phyloP scores from a whole-genome alignment of 1,284 basidiomycete species.

The Cryptococcus jaspeensis region DNA sequence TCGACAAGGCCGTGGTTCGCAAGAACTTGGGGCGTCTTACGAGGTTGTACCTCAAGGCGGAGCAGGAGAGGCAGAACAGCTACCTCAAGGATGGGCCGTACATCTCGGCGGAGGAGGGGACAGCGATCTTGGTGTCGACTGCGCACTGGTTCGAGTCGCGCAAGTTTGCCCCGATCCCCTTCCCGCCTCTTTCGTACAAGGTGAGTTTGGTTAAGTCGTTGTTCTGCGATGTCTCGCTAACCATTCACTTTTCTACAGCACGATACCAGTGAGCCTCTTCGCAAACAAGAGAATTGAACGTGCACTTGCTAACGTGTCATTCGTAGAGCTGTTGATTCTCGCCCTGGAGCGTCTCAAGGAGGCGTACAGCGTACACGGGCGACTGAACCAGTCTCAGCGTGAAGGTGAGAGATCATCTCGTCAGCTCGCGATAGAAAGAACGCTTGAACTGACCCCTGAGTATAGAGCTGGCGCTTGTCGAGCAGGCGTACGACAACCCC shows the following conservation, averaged over 20 bases:
- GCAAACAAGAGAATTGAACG: no score
- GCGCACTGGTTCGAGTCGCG: conserved; percentile 96
- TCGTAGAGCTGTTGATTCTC: conserved; percentile 76
- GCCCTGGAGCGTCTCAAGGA: conserved; percentile 96
- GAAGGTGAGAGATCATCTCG: conserved; percentile 53
- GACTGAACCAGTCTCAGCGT: conserved; percentile 92
- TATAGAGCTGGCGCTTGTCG: conserved; percentile 82
- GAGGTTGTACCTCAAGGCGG: conserved; percentile 88
- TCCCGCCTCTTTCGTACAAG: conserved; percentile 97
- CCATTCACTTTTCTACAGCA: no score
- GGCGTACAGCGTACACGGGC: conserved; percentile 95
- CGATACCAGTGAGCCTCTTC: no score
- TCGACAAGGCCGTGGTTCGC: conserved; percentile 88
- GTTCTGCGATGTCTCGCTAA: no score
- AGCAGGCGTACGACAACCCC: conserved; percentile 77
- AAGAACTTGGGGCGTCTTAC: conserved; percentile 56
- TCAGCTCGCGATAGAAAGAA: no score
- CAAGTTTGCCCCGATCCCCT: conserved; percentile 92
- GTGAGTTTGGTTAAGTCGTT: conserved; percentile 67
- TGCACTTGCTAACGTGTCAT: no score
- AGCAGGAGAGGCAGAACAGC: conserved; percentile 94
- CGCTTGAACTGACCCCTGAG: no score
- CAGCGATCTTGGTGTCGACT: conserved; percentile 94
- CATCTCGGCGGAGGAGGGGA: conserved; percentile 94
- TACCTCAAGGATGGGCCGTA: conserved; percentile 97